These are phyloP conservation scores for Hypoxylon sp. DNA, from an alignment of 2,329 filamentous ascomycete species.

Conservation along the genomic window DNA sequence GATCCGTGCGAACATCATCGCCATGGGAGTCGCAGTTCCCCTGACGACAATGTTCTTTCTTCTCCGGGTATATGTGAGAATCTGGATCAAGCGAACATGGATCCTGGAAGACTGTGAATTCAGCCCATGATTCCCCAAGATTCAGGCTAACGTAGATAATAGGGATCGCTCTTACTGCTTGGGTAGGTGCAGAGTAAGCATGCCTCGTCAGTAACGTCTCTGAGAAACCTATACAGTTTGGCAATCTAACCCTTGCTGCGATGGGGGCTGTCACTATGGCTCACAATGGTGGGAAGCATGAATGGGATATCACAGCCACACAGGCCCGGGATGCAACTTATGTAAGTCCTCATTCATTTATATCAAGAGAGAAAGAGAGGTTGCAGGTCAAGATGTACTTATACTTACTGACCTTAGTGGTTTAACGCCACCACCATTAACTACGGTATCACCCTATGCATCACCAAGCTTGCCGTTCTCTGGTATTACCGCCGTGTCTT, in stretches of 20 bases:
- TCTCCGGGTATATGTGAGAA: conserved; percentile 36
- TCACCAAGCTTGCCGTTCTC: conserved; percentile 44
- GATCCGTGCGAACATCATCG: conserved; percentile 16
- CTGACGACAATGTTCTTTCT: conserved; percentile 36
- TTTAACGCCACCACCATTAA: conserved; percentile 42
- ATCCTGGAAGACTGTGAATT: conserved; percentile 43
- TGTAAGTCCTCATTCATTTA: conserved; percentile 20
- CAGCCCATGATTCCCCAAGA: neutral
- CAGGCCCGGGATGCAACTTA: conserved; percentile 34
- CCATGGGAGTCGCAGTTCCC: conserved; percentile 36
- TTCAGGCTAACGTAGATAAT: conserved; percentile 5
- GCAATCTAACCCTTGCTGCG: conserved; percentile 32
- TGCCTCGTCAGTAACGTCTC: neutral
- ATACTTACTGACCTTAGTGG: conserved; percentile 30
- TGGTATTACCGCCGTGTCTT: conserved; percentile 47
- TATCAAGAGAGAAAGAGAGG: neutral
- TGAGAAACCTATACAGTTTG: conserved; percentile 22
- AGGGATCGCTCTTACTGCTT: conserved; percentile 29
- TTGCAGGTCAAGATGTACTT: too few relatives aligned
- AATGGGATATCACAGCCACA: conserved; percentile 39
- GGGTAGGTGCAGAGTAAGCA: conserved; percentile 15
- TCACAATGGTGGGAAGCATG: conserved; percentile 40
- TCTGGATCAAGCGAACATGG: conserved; percentile 39
- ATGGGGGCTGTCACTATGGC: conserved; percentile 29
- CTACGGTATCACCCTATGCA: conserved; percentile 42